phyloP scores from a whole-genome alignment of 257 asterid species.

The Solanum clarkiae region DNA sequence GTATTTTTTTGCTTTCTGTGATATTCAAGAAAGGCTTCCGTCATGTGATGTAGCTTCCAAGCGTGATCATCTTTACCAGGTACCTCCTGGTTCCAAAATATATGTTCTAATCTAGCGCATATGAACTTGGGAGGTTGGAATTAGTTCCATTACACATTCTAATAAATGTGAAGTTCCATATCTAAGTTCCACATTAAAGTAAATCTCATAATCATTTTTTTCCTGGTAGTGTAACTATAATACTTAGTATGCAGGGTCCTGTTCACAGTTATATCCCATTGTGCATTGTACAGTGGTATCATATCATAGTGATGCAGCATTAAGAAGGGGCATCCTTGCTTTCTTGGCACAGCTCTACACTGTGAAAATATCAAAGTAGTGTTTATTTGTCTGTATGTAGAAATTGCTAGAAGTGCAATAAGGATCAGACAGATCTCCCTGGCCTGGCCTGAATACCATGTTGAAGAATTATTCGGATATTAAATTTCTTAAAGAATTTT shows the following conservation, averaged over 20 bases:
- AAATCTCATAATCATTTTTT: background rate
- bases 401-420: background rate
- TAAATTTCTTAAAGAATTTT: background rate
- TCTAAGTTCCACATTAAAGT: background rate
- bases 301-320: background rate
- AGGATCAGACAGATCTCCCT: background rate
- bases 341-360: background rate
- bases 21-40: constrained; percentile 37
- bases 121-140: background rate
- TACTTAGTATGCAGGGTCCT: background rate
- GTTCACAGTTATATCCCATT: background rate
- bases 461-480: background rate
- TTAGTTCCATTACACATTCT: background rate
- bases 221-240: background rate
- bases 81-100: background rate
- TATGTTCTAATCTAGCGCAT: background rate
- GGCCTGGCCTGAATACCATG: background rate
- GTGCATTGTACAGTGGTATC: background rate
- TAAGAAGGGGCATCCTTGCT: background rate
- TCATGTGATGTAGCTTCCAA: constrained; percentile 66
- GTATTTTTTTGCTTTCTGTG: background rate
- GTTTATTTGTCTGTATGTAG: background rate
- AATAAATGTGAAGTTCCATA: background rate
- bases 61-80: constrained; percentile 45
- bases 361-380: background rate